Evolutionary conservation across 2,329 filamentous ascomycete genomes (phyloP).

Genomic region (Ampelomyces quisqualis): DNA sequence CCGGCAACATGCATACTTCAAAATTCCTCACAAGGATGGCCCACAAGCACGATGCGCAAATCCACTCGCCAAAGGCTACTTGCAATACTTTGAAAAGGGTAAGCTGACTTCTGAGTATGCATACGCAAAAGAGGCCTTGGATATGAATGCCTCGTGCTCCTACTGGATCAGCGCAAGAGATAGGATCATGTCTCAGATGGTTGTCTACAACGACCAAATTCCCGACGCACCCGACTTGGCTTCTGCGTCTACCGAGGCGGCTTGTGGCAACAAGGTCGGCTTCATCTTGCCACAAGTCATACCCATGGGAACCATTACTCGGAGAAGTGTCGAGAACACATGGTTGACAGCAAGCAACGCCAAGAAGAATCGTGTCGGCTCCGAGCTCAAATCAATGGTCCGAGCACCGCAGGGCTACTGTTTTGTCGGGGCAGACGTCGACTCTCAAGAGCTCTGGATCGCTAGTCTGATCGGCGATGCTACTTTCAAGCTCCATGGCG

Average conservation of each 20-base stretch:
- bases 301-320: slow-evolving; percentile 96
- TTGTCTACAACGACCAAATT: slow-evolving; percentile 74
- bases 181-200: slow-evolving; percentile 91
- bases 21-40: slow-evolving; percentile 94
- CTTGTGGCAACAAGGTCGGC: slow-evolving; percentile 53
- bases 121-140: slow-evolving; percentile 89
- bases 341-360: slow-evolving; percentile 98
- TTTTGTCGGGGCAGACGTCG: slow-evolving; percentile 96
- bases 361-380: slow-evolving; percentile 92
- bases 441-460: slow-evolving; percentile 98
- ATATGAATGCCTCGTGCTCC: slow-evolving; percentile 98
- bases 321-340: slow-evolving; percentile 92
- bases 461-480: slow-evolving; percentile 92
- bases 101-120: slow-evolving; percentile 81
- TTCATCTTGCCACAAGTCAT: slow-evolving; percentile 95
- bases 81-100: slow-evolving; percentile 87
- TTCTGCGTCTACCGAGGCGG: slow-evolving; percentile 24
- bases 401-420: slow-evolving; percentile 85
- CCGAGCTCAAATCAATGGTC: slow-evolving; percentile 96
- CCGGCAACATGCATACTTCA: slow-evolving; percentile 70
- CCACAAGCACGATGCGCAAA: slow-evolving; percentile 79
- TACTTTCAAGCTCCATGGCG: slow-evolving; percentile 91
- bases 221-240: slow-evolving; percentile 19
- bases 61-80: slow-evolving; percentile 87
- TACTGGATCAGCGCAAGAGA: slow-evolving; percentile 98